A percentile compares a stretch with the other conserved stretches of the same genome.
Evolutionary conservation across 208 protist genomes (phyloP).

Genomic region (Acanthamoeba lenticulata): DNA sequence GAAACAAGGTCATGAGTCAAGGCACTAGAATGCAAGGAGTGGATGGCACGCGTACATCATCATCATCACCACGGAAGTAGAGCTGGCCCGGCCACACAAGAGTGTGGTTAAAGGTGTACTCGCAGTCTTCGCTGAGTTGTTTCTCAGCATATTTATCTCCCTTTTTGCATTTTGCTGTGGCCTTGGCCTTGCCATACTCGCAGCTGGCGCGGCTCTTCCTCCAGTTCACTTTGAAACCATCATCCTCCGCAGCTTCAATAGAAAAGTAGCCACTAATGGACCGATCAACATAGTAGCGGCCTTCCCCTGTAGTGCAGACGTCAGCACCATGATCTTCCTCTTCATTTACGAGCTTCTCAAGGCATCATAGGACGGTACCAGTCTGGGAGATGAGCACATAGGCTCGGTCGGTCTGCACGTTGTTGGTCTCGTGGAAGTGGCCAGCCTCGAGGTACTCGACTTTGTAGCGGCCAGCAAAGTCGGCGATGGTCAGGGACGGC

Average conservation of each 20-base stretch:
- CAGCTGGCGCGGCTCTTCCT: background rate
- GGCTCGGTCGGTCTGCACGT: background rate
- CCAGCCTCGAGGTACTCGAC: background rate
- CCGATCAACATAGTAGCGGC: background rate
- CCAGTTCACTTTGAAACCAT: background rate
- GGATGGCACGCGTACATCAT: background rate
- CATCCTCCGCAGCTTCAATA: background rate
- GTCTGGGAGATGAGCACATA: background rate
- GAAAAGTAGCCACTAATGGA: background rate
- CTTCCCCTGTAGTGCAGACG: background rate
- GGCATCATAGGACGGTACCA: background rate
- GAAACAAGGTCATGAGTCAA: background rate
- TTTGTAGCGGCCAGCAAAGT: background rate
- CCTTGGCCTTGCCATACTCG: background rate
- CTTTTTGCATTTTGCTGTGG: no score
- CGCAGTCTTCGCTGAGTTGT: background rate
- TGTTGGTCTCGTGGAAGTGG: no score
- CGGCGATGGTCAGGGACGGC: background rate
- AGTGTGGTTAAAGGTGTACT: background rate
- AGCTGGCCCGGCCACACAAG: background rate
- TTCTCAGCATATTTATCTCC: background rate
- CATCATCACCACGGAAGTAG: background rate
- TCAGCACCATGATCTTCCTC: background rate
- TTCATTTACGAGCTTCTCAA: background rate
- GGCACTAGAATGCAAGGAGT: background rate